Base-by-base conservation (phyloP, 2,329 filamentous ascomycete genomes). In the Ceratocystis huliohia region DNA sequence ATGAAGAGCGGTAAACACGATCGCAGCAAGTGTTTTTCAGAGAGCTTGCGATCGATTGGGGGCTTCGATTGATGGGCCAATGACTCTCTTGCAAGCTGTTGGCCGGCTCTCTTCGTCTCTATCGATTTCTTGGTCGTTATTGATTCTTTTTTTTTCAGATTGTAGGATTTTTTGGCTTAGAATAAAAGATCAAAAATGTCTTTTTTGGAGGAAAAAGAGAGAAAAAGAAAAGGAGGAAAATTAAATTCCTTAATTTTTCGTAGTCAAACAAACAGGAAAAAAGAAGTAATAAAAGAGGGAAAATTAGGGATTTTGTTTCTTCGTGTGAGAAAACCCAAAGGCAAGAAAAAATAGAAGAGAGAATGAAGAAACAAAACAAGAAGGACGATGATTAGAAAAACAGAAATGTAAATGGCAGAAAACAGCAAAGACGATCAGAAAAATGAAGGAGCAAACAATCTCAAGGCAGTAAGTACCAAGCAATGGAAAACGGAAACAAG, bases 241-340 rank as follows among this genome's bases (percentile, higher is more conserved):
- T 57, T 59, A 64, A 33, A 28, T 25, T 53, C 17, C 28, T 13
- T 41, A 33, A n/a, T 33, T 56, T 41, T 41, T 59, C 28, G 25
- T 22, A 44, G 33, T 25, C n/a, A 22, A 33, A 64, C n/a, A 64
- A 50, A 46, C 22, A 50, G 44, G 46, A 65, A 65, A 48, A 61
- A 50, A 61, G 1, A 20, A 25, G 44, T 25, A 28, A 45, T 45
- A 44, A 46, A 56, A 59, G 28, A 25, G 33, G 5, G 37, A 41
- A 13, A 41, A 41, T 41, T 41, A 41, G 37, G 37, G 10, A 41
- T 13, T 41, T 41, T 2, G 37, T 41, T 41, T 41, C 10, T 41
- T 41, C 37, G 37, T 30, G n/a, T 13, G 37, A 2, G 37, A 46
- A 28, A 28, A 62, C 3, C 10, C 13, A 46, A 25, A 28, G 46